phyloP scores from a whole-genome alignment of 169 alveolate genomes.

The Plasmodium sp. region DNA sequence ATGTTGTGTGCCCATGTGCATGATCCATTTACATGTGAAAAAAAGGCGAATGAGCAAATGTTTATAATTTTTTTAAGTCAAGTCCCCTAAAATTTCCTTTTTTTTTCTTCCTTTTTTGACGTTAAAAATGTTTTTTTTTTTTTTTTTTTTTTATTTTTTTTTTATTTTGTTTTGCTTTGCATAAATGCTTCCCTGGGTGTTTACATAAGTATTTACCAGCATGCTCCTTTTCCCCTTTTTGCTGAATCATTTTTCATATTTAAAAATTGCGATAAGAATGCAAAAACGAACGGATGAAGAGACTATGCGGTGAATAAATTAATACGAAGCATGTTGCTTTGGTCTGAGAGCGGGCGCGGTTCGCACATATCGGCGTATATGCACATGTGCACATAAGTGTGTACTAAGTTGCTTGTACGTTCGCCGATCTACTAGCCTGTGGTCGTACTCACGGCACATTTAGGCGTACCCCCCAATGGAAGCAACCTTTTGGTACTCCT shows the following conservation, averaged over 20 bases:
- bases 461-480: background rate
- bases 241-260: background rate
- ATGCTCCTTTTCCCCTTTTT: background rate
- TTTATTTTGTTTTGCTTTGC: conserved; percentile 7
- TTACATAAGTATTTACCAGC: background rate
- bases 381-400: background rate
- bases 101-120: conserved; percentile 9
- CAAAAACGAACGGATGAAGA: background rate
- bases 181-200: conserved; percentile 11
- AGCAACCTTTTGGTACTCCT: background rate
- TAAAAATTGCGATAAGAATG: conserved; percentile 11
- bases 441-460: background rate
- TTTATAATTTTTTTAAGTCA: conserved; percentile 33
- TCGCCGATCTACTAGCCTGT: background rate
- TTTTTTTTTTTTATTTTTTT: too few species aligned
- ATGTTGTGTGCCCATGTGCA: background rate
- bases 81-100: background rate
- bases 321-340: background rate
- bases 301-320: background rate
- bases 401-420: background rate
- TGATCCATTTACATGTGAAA: background rate
- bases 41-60: background rate
- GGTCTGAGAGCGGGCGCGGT: background rate
- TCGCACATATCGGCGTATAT: background rate
- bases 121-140: background rate